Conservation (phyloP, 1,139 yeast species). For the Geotrichum phurueaensis region DNA sequence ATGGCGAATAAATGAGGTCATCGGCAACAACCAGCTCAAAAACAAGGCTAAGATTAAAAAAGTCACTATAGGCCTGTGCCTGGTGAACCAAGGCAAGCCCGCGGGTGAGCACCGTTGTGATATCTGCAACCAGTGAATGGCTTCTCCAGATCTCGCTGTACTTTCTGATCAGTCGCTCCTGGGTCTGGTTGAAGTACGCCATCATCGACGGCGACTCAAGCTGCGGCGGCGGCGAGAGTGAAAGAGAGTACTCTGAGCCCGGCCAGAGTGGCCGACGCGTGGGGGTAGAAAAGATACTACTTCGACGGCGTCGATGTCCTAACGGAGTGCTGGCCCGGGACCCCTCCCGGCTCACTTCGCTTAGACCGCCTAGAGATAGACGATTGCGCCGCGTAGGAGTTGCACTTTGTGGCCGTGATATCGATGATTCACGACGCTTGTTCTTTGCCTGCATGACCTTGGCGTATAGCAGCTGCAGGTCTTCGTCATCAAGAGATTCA, state of each 20-base stretch:
- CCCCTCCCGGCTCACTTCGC: not conserved
- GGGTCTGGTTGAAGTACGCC: slow-evolving; percentile 14
- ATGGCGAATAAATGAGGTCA: slow-evolving; percentile 9
- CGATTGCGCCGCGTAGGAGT: slow-evolving; percentile 9
- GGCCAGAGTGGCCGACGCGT: not conserved
- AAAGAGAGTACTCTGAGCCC: not conserved
- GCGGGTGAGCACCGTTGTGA: slow-evolving; percentile 17
- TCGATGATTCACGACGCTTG: not conserved
- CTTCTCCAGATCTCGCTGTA: slow-evolving; percentile 20
- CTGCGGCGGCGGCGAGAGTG: not conserved
- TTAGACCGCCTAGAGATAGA: not conserved
- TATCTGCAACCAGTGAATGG: slow-evolving; percentile 15
- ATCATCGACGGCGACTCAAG: not conserved
- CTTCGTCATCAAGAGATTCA: slow-evolving; percentile 22
- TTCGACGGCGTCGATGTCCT: not conserved
- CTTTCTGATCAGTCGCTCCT: slow-evolving; percentile 19
- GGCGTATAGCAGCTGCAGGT: slow-evolving; percentile 22
- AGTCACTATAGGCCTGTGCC: slow-evolving; percentile 24
- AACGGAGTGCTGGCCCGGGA: not conserved
- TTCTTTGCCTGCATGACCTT: slow-evolving; percentile 20
- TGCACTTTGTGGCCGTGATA: not conserved
- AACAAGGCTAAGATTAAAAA: slow-evolving; percentile 18
- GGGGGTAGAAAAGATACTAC: not conserved
- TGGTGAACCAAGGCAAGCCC: slow-evolving; percentile 20
- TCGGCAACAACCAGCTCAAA: slow-evolving; percentile 27